These are phyloP conservation scores for Tritrichomonas foetus DNA, from an alignment of 208 protist genomes.

Conservation along the genomic window DNA sequence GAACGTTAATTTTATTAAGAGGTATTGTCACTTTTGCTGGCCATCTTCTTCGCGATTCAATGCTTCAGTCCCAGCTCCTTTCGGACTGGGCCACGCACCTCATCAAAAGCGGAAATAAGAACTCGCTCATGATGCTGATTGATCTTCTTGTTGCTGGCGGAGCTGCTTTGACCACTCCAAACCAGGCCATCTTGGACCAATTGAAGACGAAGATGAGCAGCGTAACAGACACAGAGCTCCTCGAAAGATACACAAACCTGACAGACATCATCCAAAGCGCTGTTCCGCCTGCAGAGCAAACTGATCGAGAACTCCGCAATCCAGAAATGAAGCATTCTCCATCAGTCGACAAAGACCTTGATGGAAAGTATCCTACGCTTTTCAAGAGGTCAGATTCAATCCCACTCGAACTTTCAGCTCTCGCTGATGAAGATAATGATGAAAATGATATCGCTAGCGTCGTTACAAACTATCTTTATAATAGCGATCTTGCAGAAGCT, in stretches of 20 bases:
- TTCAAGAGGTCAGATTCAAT: background rate
- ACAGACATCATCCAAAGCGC: background rate
- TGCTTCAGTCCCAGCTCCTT: background rate
- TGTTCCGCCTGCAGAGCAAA: background rate
- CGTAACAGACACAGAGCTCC: background rate
- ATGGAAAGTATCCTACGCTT: background rate
- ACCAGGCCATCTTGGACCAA: background rate
- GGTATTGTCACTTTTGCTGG: conserved; percentile 28
- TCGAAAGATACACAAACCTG: background rate
- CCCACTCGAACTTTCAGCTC: background rate
- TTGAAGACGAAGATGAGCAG: background rate
- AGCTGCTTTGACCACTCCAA: background rate
- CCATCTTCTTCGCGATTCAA: background rate
- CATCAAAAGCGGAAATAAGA: background rate
- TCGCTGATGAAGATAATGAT: background rate
- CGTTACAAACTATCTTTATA: background rate
- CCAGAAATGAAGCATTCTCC: background rate
- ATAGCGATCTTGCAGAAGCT: background rate
- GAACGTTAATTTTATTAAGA: background rate
- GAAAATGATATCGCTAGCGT: background rate
- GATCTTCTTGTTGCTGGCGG: background rate
- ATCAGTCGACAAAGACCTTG: background rate
- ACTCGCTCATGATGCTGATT: background rate
- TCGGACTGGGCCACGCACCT: background rate
- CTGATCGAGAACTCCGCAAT: background rate